phyloP scores from a whole-genome alignment of 2,329 filamentous ascomycete species.

The Fusarium cyanostomum region DNA sequence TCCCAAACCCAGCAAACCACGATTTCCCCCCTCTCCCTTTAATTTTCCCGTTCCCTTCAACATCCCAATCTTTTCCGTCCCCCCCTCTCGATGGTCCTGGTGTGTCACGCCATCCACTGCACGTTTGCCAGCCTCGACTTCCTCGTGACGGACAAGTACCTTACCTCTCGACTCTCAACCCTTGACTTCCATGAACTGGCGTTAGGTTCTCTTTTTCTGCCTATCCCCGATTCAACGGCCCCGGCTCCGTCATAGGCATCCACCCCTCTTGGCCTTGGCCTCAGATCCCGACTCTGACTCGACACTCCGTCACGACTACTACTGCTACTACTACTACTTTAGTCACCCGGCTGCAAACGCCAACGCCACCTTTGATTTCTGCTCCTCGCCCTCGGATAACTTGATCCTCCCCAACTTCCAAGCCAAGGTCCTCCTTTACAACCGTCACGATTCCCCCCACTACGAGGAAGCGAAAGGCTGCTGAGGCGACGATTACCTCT shows the following conservation, averaged over 20 bases:
- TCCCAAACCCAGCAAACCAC: slow-evolving; percentile 7
- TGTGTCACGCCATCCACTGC: not conserved
- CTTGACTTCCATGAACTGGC: slow-evolving; percentile 2
- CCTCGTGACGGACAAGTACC: slow-evolving; percentile 3
- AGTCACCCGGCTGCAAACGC: slow-evolving; percentile 36
- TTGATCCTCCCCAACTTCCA: slow-evolving; percentile 13
- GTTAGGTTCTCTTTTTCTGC: slow-evolving; percentile 23
- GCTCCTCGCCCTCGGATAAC: slow-evolving; percentile 25
- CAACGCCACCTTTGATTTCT: slow-evolving; percentile 34
- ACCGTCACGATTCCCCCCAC: slow-evolving; percentile 67
- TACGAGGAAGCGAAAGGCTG: slow-evolving; percentile 70
- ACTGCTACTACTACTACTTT: slow-evolving; percentile 12
- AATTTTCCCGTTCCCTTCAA: not conserved
- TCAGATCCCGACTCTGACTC: slow-evolving; percentile 30
- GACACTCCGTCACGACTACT: slow-evolving; percentile 27
- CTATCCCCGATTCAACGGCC: slow-evolving; percentile 28
- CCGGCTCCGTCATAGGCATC: slow-evolving; percentile 34
- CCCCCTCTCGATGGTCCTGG: not conserved
- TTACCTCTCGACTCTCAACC: not conserved
- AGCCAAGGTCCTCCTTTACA: slow-evolving; percentile 23
- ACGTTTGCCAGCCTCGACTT: not conserved
- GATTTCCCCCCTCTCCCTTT: not conserved
- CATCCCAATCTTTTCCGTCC: not conserved
- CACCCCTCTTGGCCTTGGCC: slow-evolving; percentile 31
- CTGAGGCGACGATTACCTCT: slow-evolving; percentile 69